Evolutionary conservation across 371 early-diverging fungal genomes (phyloP).

Genomic region (Mortierella sp.): DNA sequence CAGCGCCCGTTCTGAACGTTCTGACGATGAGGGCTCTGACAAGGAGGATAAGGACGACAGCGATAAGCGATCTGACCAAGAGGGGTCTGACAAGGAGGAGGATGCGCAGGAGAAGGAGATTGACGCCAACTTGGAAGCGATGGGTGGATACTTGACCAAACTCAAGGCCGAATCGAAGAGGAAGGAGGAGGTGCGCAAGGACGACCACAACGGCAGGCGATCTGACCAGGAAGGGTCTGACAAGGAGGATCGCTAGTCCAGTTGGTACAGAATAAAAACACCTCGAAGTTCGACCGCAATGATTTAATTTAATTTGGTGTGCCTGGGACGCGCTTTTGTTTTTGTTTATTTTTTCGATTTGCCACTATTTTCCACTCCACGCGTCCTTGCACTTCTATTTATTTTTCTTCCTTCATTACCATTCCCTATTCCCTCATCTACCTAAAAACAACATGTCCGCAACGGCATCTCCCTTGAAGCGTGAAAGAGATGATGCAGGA

Average conservation of each 20-base stretch:
- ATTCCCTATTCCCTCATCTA: constrained; percentile 5
- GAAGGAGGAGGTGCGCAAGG: constrained; percentile 3
- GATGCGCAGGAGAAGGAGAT: no score
- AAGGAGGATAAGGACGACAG: not conserved
- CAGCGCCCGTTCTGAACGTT: not conserved
- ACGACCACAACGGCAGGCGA: constrained; percentile 17
- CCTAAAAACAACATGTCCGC: constrained; percentile 30
- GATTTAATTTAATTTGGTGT: not conserved
- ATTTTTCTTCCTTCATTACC: not conserved
- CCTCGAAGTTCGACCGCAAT: not conserved
- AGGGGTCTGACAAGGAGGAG: constrained; percentile 13
- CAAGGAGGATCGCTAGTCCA: constrained; percentile 14
- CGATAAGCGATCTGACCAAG: constrained; percentile 16
- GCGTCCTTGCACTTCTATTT: not conserved
- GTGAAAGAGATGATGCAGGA: constrained; percentile 41
- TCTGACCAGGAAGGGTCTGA: constrained; percentile 22
- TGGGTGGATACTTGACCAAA: no score
- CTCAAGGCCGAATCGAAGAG: no score
- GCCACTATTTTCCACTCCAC: not conserved
- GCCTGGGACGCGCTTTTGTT: constrained; percentile 28
- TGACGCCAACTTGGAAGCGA: no score
- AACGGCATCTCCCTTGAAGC: constrained; percentile 40
- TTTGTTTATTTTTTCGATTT: constrained; percentile 22
- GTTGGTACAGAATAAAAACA: not conserved
- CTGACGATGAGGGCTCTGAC: constrained; percentile 5